Conservation (phyloP, 345 rosid genomes). For the Populus euphratica region DNA sequence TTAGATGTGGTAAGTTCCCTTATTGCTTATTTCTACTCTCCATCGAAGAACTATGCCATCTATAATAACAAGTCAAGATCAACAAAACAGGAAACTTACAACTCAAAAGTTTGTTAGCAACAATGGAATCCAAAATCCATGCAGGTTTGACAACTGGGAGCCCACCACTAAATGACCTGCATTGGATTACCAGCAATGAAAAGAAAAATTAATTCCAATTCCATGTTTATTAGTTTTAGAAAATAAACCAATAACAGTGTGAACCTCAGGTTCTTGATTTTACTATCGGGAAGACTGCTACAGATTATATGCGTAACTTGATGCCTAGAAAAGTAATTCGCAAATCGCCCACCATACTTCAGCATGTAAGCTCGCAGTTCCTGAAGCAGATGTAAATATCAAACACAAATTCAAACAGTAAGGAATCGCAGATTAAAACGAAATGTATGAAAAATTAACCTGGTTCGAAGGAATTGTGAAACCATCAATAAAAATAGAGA, state of each 20-base stretch:
- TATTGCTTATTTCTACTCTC: neutral
- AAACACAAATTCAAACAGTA: neutral
- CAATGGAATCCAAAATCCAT: conserved; percentile 79
- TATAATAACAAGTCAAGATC: neutral
- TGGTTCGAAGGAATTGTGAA: conserved; percentile 86
- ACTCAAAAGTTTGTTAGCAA: conserved; percentile 66
- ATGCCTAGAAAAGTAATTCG: conserved; percentile 83
- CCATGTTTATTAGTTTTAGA: neutral
- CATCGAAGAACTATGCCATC: neutral
- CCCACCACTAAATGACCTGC: conserved; percentile 89
- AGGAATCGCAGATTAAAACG: neutral
- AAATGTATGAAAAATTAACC: conserved; percentile 32
- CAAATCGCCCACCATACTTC: conserved; percentile 68
- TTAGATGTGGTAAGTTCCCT: neutral
- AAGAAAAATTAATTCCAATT: neutral
- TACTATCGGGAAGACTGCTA: conserved; percentile 82
- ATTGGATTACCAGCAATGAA: conserved; percentile 8
- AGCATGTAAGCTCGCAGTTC: conserved; percentile 76
- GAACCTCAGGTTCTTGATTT: conserved; percentile 83
- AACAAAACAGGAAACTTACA: conserved; percentile 51
- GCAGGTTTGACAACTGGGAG: conserved; percentile 90
- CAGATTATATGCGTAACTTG: conserved; percentile 84
- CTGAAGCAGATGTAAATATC: conserved; percentile 29
- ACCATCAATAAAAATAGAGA: conserved; percentile 91
- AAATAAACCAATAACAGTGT: conserved; percentile 4